phyloP scores from a whole-genome alignment of 345 rosid species.

The Eutrema japonicum region DNA sequence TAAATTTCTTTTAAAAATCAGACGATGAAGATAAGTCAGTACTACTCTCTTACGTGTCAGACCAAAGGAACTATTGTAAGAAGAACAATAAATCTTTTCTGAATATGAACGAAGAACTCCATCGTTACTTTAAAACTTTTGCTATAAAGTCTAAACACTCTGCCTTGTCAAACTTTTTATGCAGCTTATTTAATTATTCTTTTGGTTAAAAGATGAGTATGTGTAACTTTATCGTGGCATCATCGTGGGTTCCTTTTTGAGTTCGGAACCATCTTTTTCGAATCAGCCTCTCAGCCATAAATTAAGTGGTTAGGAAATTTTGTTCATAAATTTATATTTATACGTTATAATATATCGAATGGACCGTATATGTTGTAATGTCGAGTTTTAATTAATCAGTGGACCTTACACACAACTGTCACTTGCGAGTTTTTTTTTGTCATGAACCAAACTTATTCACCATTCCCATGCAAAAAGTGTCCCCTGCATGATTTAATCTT shows the following conservation, averaged over 20 bases:
- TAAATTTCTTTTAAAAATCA: not conserved
- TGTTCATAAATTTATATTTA: conserved; percentile 23
- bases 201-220: conserved; percentile 22
- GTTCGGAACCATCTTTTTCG: conserved; percentile 39
- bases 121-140: conserved; percentile 31
- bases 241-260: conserved; percentile 40
- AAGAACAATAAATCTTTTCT: not conserved
- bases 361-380: conserved; percentile 30
- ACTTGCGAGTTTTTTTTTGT: conserved; percentile 29
- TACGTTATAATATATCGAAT: conserved; percentile 17
- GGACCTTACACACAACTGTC: conserved; percentile 50
- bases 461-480: conserved; percentile 46
- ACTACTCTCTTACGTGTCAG: conserved; percentile 18
- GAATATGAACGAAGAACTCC: conserved; percentile 11
- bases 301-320: conserved; percentile 26
- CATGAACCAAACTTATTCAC: conserved; percentile 43
- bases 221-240: conserved; percentile 40
- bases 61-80: not conserved
- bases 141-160: conserved; percentile 31
- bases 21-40: conserved; percentile 4
- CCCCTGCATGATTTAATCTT: conserved; percentile 26
- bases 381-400: conserved; percentile 34
- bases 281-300: conserved; percentile 35
- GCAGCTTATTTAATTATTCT: conserved; percentile 28
- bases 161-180: conserved; percentile 29